A percentile compares a stretch with the other conserved stretches of the same genome.
These are phyloP conservation scores for Sungouiozyma ichnusensis DNA, from an alignment of 805 yeast species.

Conservation along the genomic window DNA sequence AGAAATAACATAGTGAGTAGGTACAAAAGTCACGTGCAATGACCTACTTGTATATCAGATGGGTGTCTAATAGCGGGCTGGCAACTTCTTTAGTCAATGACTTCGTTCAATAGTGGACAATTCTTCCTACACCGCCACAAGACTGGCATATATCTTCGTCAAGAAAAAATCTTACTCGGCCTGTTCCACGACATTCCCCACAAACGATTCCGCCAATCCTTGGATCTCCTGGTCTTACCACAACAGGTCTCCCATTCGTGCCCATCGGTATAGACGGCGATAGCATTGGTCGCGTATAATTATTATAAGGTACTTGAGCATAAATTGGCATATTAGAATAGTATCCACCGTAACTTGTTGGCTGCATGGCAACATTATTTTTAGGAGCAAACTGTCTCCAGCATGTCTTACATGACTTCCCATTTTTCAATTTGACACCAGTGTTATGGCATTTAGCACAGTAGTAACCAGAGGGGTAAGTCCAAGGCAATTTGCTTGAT, in stretches of 20 bases:
- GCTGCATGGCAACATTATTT: conserved; percentile 19
- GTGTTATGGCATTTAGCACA: conserved; percentile 70
- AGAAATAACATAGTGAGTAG: background rate
- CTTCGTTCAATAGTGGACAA: conserved; percentile 12
- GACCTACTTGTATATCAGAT: too few species aligned
- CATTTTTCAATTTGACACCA: conserved; percentile 51
- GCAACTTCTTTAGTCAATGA: background rate
- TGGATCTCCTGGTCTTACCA: conserved; percentile 71
- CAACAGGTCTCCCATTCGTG: conserved; percentile 27
- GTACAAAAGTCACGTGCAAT: background rate
- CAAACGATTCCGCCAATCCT: conserved; percentile 63
- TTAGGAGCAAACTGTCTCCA: conserved; percentile 50
- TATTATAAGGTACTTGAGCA: conserved; percentile 12
- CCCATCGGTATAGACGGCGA: background rate
- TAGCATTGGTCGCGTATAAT: conserved; percentile 5
- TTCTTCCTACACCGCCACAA: conserved; percentile 61
- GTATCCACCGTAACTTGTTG: conserved; percentile 2
- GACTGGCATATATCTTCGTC: conserved; percentile 54
- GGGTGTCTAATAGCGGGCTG: background rate
- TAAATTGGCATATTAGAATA: background rate
- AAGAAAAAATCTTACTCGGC: conserved; percentile 42
- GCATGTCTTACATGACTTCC: conserved; percentile 59
- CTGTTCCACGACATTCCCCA: conserved; percentile 62
- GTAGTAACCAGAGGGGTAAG: conserved; percentile 48
- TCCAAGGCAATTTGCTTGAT: conserved; percentile 40